Conservation (phyloP, 139 green algal species). For the Chlorella sp. region DNA sequence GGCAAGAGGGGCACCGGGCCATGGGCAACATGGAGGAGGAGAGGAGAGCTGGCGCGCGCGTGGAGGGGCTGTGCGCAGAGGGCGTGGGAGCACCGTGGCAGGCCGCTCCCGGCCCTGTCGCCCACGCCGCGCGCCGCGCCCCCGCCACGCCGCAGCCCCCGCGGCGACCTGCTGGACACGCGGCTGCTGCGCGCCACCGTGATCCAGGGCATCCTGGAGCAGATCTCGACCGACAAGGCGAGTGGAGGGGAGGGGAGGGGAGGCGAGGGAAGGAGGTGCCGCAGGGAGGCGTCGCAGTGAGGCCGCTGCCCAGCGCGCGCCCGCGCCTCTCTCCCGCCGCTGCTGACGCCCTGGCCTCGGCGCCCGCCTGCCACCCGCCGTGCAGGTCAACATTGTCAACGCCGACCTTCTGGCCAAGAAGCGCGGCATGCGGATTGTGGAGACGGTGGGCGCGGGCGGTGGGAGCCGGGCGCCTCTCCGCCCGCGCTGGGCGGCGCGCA, state of each 20-base stretch:
- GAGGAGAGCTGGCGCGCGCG: too few species aligned
- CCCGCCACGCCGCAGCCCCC: not conserved
- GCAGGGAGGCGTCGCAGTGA: too few species aligned
- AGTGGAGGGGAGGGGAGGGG: not conserved
- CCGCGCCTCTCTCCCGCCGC: too few species aligned
- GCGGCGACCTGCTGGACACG: constrained; percentile 91
- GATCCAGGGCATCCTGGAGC: constrained; percentile 87
- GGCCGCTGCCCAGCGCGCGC: too few species aligned
- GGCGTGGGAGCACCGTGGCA: too few species aligned
- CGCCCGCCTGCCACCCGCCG: too few species aligned
- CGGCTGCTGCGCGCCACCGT: constrained; percentile 94
- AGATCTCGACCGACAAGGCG: constrained; percentile 34
- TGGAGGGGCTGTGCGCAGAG: too few species aligned
- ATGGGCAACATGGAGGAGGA: too few species aligned
- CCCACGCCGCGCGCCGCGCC: constrained; percentile 1
- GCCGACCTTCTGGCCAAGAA: constrained; percentile 93
- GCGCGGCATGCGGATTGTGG: constrained; percentile 78
- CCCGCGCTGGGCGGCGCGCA: too few species aligned
- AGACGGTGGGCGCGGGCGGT: constrained; percentile 73
- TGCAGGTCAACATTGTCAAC: constrained; percentile 92
- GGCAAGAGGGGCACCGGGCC: too few species aligned
- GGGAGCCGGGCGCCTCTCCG: constrained; percentile 42
- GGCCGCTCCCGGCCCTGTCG: too few species aligned
- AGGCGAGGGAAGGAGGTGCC: not conserved
- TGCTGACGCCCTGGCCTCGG: too few species aligned